phyloP scores from a whole-genome alignment of 2,329 filamentous ascomycete genomes.

The Incumbomyces lentus region DNA sequence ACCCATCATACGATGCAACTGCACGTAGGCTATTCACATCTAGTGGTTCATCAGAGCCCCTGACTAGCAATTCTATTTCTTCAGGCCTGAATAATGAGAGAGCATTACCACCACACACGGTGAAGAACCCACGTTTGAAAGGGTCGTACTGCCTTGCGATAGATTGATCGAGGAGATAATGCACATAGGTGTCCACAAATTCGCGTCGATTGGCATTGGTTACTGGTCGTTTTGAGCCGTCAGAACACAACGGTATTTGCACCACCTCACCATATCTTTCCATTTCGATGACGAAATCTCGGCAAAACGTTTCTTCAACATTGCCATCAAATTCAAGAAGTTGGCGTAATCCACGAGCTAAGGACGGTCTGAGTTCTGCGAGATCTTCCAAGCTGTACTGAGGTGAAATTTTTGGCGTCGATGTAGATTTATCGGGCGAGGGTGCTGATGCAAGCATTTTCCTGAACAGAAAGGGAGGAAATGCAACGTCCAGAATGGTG shows the following conservation, averaged over 20 bases:
- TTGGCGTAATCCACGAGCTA: constrained; percentile 65
- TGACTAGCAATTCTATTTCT: constrained; percentile 79
- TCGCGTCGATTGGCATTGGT: constrained; percentile 77
- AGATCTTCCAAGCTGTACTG: constrained; percentile 71
- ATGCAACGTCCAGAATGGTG: constrained; percentile 76
- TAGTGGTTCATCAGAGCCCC: constrained; percentile 73
- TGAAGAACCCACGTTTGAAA: constrained; percentile 89
- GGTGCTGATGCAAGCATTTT: constrained; percentile 73
- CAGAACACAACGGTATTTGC: constrained; percentile 60
- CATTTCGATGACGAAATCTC: constrained; percentile 68
- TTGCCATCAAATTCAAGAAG: constrained; percentile 76
- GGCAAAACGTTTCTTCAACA: constrained; percentile 67
- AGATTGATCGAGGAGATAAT: constrained; percentile 66
- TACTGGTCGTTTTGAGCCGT: constrained; percentile 63
- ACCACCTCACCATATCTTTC: constrained; percentile 64
- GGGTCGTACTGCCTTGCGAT: constrained; percentile 80
- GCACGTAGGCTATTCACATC: constrained; percentile 66
- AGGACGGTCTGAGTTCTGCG: constrained; percentile 65
- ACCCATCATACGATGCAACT: constrained; percentile 74
- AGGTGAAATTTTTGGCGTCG: constrained; percentile 49
- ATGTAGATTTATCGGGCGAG: constrained; percentile 45
- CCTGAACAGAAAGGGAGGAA: constrained; percentile 81
- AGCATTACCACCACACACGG: constrained; percentile 79
- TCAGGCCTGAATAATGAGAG: constrained; percentile 78
- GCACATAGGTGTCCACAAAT: constrained; percentile 76